Base-by-base conservation (phyloP, 2,329 filamentous ascomycete species). In the Cercospora sojina region DNA sequence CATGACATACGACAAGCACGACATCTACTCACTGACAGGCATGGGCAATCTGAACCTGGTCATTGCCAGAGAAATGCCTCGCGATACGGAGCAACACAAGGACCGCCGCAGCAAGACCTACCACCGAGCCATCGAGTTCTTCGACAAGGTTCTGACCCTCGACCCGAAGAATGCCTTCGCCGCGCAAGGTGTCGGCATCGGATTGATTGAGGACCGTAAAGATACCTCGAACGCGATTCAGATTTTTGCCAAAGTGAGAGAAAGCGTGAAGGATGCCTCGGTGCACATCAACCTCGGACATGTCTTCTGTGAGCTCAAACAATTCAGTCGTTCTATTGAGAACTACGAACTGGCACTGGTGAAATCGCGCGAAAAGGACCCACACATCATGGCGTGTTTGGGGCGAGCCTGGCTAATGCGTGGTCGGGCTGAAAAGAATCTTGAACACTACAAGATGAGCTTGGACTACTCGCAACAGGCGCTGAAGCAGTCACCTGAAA, bases 11-110 rank as follows among this genome's bases (percentile, higher is more conserved):
- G 94, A 99, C 82, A 99, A 98, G 84, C 95, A 99, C 77, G 95
- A 99, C 77, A 87, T 92, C n/a, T 99, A 99, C 78, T 92, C 95
- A 4, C 83, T 99, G 29, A 93, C 96, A 27, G 94, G 92, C 13
- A 98, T 99, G 94, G 95, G 95, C 49, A 99, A 99, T 77, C 83
- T 99, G n/a, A 90, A 94, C 72, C 85, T 99, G 47, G 84, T 90
- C 71, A 88, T 92, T 68, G 95, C 95, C 9, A 88, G 95, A 72
- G 96, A 99, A 78, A 97, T 98, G 93, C 91, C 92, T 31, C 88
- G 93, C 59, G 91, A 95, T 68, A 91, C 91, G 0, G 95, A 98
- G 8, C 85, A 88, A 67, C 94, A 99, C 67, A 96, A 92, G 80
- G 91, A 96, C 74, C 97, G 96, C 82, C 89, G 93, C 62, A 91